phyloP scores from a whole-genome alignment of 495 filamentous ascomycete genomes.

The Hypoxylon crocopeplum region DNA sequence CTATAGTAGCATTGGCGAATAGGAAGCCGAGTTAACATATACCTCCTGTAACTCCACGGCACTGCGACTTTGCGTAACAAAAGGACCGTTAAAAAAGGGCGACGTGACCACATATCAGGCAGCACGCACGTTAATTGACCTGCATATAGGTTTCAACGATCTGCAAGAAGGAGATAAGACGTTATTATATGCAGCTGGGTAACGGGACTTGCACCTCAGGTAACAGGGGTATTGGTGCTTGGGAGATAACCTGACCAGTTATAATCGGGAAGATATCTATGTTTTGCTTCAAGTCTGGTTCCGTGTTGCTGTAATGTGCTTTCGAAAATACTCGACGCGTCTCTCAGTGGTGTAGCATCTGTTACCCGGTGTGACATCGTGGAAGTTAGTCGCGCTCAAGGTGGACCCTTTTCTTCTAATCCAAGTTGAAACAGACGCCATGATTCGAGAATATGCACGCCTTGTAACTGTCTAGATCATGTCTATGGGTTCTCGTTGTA shows the following conservation, averaged over 20 bases:
- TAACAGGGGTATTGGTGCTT: background rate
- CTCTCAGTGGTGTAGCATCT: background rate
- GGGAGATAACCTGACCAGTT: slow-evolving; percentile 6
- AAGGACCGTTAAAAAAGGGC: background rate
- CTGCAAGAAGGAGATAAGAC: slow-evolving; percentile 19
- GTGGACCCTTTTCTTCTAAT: background rate
- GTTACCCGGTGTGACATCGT: slow-evolving; percentile 19
- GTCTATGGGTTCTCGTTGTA: background rate
- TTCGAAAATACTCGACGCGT: slow-evolving; percentile 1
- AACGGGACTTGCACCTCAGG: background rate
- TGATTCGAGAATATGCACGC: background rate
- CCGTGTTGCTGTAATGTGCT: slow-evolving; percentile 9
- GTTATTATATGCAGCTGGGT: slow-evolving; percentile 1
- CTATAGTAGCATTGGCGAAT: slow-evolving; percentile 8
- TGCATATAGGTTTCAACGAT: slow-evolving; percentile 1
- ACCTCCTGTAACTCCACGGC: background rate
- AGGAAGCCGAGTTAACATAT: background rate
- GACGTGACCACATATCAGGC: background rate
- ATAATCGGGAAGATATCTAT: no score
- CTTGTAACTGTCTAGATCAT: slow-evolving; percentile 5
- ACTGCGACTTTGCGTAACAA: background rate
- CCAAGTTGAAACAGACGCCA: background rate
- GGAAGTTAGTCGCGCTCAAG: background rate
- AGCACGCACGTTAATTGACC: slow-evolving; percentile 1
- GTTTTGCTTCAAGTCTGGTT: background rate